phyloP scores from a whole-genome alignment of 2,329 filamentous ascomycete genomes.

The Anthostomella pinea region DNA sequence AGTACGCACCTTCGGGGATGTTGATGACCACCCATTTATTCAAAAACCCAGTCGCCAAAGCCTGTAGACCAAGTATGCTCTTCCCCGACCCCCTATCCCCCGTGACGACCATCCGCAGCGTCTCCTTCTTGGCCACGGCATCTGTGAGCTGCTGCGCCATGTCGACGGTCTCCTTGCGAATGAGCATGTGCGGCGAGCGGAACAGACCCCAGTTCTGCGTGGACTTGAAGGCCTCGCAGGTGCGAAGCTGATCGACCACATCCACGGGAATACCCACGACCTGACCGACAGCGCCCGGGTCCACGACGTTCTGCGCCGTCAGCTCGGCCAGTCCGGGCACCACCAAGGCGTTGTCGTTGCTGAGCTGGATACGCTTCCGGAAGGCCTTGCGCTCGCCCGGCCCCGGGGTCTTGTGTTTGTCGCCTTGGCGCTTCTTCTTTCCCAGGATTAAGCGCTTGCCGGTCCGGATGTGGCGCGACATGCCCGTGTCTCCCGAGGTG shows the following conservation, averaged over 20 bases:
- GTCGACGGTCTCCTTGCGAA: slow-evolving; percentile 75
- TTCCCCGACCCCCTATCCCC: slow-evolving; percentile 79
- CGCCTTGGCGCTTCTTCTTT: slow-evolving; percentile 52
- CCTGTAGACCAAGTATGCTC: slow-evolving; percentile 81
- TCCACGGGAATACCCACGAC: slow-evolving; percentile 67
- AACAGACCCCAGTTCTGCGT: slow-evolving; percentile 89
- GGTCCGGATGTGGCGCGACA: slow-evolving; percentile 23
- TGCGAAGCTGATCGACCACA: slow-evolving; percentile 75
- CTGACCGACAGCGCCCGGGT: slow-evolving; percentile 56
- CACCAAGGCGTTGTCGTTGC: slow-evolving; percentile 87
- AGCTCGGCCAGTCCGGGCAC: slow-evolving; percentile 67
- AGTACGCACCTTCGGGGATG: slow-evolving; percentile 76
- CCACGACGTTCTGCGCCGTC: slow-evolving; percentile 50
- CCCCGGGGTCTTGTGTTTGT: slow-evolving; percentile 54
- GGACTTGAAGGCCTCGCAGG: slow-evolving; percentile 86
- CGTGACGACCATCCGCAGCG: slow-evolving; percentile 63
- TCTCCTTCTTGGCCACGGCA: slow-evolving; percentile 52
- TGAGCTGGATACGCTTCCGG: slow-evolving; percentile 85
- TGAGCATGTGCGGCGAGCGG: slow-evolving; percentile 72
- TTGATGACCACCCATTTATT: slow-evolving; percentile 87
- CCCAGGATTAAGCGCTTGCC: slow-evolving; percentile 42
- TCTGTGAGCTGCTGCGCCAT: slow-evolving; percentile 62
- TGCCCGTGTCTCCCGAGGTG: slow-evolving; percentile 3
- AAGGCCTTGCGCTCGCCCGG: slow-evolving; percentile 82
- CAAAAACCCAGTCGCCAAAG: slow-evolving; percentile 74